These are phyloP conservation scores for Fusarium devonianum DNA, from an alignment of 2,329 filamentous ascomycete species.

Conservation along the genomic window DNA sequence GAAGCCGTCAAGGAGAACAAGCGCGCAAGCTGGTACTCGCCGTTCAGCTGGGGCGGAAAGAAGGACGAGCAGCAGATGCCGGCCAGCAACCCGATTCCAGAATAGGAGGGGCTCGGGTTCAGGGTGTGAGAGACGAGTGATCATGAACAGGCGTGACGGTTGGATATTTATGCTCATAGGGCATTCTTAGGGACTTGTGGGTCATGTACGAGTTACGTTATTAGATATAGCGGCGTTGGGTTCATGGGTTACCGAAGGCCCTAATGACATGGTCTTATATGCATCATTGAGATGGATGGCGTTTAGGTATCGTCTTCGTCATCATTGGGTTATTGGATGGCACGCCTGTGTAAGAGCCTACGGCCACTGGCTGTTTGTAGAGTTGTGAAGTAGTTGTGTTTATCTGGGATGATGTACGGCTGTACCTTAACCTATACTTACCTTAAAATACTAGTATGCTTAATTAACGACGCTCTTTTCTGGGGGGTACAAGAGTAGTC, in stretches of 20 bases:
- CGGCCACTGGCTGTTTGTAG: no score
- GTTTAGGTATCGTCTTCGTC: slow-evolving; percentile 24
- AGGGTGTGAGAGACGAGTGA: slow-evolving; percentile 13
- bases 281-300: slow-evolving; percentile 29
- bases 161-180: slow-evolving; percentile 40
- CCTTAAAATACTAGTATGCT: no score
- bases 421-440: no score
- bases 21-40: slow-evolving; percentile 69
- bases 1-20: slow-evolving; percentile 62
- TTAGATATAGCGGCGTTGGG: slow-evolving; percentile 44
- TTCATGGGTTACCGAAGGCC: slow-evolving; percentile 43
- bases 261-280: slow-evolving; percentile 36
- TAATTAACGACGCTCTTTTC: no score
- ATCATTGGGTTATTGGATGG: slow-evolving; percentile 28
- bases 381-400: slow-evolving; percentile 24
- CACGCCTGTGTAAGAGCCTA: slow-evolving; percentile 18
- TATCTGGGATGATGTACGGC: no score
- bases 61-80: slow-evolving; percentile 55
- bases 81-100: slow-evolving; percentile 45
- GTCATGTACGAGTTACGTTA: slow-evolving; percentile 44
- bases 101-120: slow-evolving; percentile 37
- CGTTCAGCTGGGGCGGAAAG: slow-evolving; percentile 60
- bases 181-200: slow-evolving; percentile 37
- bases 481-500: no score
- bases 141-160: slow-evolving; percentile 35